Conservation (phyloP, 23 red algal species). For the Gracilaria vermiculophylla region DNA sequence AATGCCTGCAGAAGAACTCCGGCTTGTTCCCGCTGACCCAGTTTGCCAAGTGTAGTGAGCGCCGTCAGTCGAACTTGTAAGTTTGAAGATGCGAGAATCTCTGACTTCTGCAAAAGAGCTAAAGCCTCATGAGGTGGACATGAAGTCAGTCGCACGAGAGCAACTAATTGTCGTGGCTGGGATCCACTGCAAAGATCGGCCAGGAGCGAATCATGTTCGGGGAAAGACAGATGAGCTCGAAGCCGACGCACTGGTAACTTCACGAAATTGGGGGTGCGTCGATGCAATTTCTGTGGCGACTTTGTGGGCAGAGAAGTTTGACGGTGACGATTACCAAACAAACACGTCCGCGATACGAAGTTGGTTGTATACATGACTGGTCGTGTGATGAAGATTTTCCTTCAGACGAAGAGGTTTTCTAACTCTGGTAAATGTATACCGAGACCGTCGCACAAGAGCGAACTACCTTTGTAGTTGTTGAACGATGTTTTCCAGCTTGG, state of each 20-base stretch:
- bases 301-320: not conserved
- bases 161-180: conserved; percentile 34
- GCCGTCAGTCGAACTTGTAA: conserved; percentile 28
- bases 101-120: conserved; percentile 15
- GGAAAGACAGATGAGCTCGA: conserved; percentile 1
- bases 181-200: conserved; percentile 26
- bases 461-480: no score
- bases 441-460: no score
- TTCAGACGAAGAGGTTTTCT: no score
- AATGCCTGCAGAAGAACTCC: conserved; percentile 12
- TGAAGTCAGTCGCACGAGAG: conserved; percentile 4
- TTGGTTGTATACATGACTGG: not conserved
- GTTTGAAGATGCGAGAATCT: conserved; percentile 7
- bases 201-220: not conserved
- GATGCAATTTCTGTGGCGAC: not conserved
- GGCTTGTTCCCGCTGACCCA: conserved; percentile 1
- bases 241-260: not conserved
- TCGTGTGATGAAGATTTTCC: not conserved
- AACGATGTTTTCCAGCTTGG: no score
- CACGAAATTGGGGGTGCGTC: not conserved
- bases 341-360: not conserved
- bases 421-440: no score
- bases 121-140: conserved; percentile 29
- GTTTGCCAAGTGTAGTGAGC: conserved; percentile 45
- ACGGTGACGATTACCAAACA: not conserved